Conservation (phyloP, 2,329 filamentous ascomycete genomes). For the Cladosporium velox region DNA sequence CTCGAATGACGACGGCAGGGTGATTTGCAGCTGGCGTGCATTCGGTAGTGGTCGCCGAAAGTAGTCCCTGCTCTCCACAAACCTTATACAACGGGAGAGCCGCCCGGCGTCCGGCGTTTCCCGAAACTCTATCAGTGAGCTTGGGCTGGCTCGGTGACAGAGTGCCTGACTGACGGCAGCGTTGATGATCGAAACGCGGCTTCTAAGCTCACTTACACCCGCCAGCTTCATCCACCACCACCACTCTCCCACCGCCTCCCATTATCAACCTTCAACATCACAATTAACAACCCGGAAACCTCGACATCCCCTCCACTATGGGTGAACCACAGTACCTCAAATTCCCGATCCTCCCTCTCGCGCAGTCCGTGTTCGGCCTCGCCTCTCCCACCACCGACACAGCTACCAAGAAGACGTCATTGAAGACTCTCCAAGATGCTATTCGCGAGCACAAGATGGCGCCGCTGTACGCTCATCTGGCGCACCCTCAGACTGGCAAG, state of each 20-base stretch:
- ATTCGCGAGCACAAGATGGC: conserved; percentile 85
- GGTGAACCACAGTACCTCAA: conserved; percentile 86
- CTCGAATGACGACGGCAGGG: background rate
- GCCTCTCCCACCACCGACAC: conserved; percentile 74
- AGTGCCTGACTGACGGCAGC: background rate
- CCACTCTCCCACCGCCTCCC: conserved; percentile 46
- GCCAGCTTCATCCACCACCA: conserved; percentile 36
- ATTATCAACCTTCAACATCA: conserved; percentile 58
- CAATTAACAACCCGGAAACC: conserved; percentile 44
- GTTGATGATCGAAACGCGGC: conserved; percentile 19
- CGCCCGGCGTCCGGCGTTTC: background rate
- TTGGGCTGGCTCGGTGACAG: background rate
- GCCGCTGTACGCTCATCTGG: conserved; percentile 80
- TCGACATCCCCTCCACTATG: conserved; percentile 41
- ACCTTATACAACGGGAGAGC: conserved; percentile 6
- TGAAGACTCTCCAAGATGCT: conserved; percentile 76
- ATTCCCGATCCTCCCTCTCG: conserved; percentile 77
- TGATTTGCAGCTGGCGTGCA: conserved; percentile 9
- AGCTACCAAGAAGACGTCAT: conserved; percentile 67
- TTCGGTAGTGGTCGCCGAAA: conserved; percentile 17
- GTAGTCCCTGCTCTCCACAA: conserved; percentile 4
- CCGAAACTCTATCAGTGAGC: background rate
- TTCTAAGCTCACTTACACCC: conserved; percentile 18
- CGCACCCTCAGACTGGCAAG: conserved; percentile 78
- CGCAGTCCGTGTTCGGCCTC: conserved; percentile 84